Evolutionary conservation across 768 basidiomycete genomes (phyloP), one percentile per base, ranked within the genome.

Genomic region (Boletus reticulatus): DNA sequence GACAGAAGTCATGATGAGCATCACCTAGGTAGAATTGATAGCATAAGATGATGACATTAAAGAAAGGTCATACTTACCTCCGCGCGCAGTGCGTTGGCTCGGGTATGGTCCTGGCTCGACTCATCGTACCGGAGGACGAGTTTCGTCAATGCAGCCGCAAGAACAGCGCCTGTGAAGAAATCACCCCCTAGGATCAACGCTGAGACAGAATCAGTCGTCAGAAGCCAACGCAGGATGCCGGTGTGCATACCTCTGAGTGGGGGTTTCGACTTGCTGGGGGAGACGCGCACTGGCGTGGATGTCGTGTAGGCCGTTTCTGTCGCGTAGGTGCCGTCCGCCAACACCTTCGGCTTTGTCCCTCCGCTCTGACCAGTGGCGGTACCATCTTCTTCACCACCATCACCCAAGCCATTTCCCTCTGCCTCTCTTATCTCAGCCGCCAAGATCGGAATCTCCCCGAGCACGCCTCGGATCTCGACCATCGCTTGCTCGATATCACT

Each of bases 371-470:
- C 41, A 16, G 57, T 51, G 22, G 58, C 64, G 38, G 71, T 66
- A 1, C 65, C 67, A 11, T 73, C 73, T 22, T 80, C 87, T 56
- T 80, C 76, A 39, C 73, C 75, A 24, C 75, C 75, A 37, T 80
- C 79, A 9, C 72, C 76, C 9, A 73, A 76, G 13, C 77, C 80
- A 19, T 84, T 84, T 10, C 77, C 83, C 11, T 70, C 67, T 12
- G 88, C 83, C 62, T 89, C 92, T 53, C 79, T 82, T 72, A 92
- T 91, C 74, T 97, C 94, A 0, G 89, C 87, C 1, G 96, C 93
- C 44, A 98, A 74, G 52, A 99, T 98, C 6, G 97, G 97, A n/a
- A 99, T 89, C 75, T 99, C 97, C 14, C 97, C 96, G 36, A 99
- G 73, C 14, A 92, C 87, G 67, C 87, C 85, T 52, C 94, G 79